A percentile compares a stretch with the other conserved stretches of the same genome.
These are phyloP conservation scores for Xylaria multiplex DNA, from an alignment of 2,329 filamentous ascomycete genomes.

Conservation along the genomic window DNA sequence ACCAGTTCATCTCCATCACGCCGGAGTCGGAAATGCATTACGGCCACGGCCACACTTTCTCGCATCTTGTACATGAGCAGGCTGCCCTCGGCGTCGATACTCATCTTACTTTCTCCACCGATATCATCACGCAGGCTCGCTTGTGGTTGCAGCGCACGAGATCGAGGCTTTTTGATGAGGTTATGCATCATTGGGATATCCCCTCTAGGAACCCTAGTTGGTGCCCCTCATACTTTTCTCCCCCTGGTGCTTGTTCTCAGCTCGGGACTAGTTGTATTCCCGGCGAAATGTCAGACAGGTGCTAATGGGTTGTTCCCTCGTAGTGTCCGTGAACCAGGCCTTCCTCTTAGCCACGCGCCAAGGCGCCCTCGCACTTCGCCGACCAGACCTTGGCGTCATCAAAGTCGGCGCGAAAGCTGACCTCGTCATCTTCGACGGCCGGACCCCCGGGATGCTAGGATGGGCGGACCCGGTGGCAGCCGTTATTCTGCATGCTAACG, in stretches of 20 bases:
- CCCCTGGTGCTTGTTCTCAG: too few relatives aligned
- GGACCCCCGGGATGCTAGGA: slow-evolving; percentile 60
- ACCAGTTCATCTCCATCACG: slow-evolving; percentile 66
- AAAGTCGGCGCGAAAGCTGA: slow-evolving; percentile 63
- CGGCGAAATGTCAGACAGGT: too few relatives aligned
- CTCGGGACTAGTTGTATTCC: too few relatives aligned
- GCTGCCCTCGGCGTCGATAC: slow-evolving; percentile 64
- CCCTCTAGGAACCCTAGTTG: slow-evolving; percentile 58
- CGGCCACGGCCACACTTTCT: slow-evolving; percentile 61
- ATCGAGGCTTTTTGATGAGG: slow-evolving; percentile 51
- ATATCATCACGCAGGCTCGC: slow-evolving; percentile 63
- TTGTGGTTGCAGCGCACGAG: slow-evolving; percentile 63
- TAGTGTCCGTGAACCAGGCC: slow-evolving; percentile 62
- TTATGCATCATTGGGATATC: slow-evolving; percentile 55
- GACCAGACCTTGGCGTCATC: slow-evolving; percentile 62
- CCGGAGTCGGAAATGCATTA: slow-evolving; percentile 69
- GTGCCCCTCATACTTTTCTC: background rate
- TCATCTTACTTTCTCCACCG: slow-evolving; percentile 62
- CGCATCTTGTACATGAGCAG: slow-evolving; percentile 60
- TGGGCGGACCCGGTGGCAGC: slow-evolving; percentile 67
- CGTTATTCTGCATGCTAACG: slow-evolving; percentile 63
- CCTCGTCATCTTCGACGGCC: slow-evolving; percentile 62
- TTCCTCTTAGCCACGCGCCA: slow-evolving; percentile 65
- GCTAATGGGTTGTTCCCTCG: too few relatives aligned
- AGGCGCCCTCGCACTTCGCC: slow-evolving; percentile 62